Evolutionary conservation across 345 rosid species (phyloP), one percentile per base, ranked within the genome.

Genomic region (Linum trigynum): DNA sequence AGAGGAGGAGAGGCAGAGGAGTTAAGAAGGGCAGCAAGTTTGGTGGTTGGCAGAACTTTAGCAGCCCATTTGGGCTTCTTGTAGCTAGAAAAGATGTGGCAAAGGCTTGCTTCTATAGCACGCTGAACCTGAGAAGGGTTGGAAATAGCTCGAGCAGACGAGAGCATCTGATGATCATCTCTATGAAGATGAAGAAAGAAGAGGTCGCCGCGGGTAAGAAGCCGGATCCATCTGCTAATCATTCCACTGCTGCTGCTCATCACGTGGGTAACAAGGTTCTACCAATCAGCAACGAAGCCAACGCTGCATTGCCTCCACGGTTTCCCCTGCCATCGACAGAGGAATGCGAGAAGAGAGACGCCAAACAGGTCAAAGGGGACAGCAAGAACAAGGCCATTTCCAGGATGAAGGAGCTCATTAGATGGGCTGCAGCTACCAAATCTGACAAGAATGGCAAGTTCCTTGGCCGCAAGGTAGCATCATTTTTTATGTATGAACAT

Each of bases 391-490:
- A 74, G 72, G 68, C 83, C 74, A 69, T 92, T 59, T 86, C 84
- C 15, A 86, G 81, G 63, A 86, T 90, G 90, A 90, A 88, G 75
- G 94, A 86, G 74, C 81, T 90, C 17, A 50, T 88, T 59, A 82
- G 80, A 77, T 85, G 98, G 96, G 94, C 90, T 48, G 87, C 89
- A 0, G 81, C 89, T 59, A 73, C 92, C 6, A 86, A 85, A 85
- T 75, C 90, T 3, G 82, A 85, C 6, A 92, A 82, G 74, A 89
- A 80, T 39, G 82, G 64, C 43, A 90, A 87, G 45, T 83, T 79
- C 70, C 71, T 90, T 14, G 73, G 80, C 43, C 71, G 87, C 66
- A 92, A 88, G 91, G 96, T 87, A 62, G 8, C 14, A n/a, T 41
- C 35, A 15, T 62, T 2, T 5, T 8, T 16, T 14, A 4, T 10